phyloP scores from a whole-genome alignment of 2,329 filamentous ascomycete genomes.

The Pseudopyricularia cyperi region DNA sequence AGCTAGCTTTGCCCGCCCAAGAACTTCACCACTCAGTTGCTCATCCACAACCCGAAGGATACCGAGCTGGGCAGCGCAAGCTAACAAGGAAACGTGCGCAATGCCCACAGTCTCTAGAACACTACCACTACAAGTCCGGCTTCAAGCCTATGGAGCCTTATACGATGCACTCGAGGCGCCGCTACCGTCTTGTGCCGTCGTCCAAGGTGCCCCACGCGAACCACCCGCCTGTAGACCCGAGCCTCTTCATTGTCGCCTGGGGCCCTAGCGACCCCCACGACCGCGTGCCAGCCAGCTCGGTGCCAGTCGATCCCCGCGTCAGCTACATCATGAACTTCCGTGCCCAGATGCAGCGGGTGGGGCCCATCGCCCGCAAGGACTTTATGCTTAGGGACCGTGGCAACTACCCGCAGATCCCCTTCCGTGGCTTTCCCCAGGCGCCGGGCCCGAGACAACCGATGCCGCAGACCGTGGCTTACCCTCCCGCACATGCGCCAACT shows the following conservation, averaged over 20 bases:
- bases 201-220: conserved; percentile 56
- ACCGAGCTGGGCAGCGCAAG: neutral
- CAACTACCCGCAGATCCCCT: conserved; percentile 78
- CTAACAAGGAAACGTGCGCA: neutral
- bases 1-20: neutral
- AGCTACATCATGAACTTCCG: conserved; percentile 48
- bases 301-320: conserved; percentile 50
- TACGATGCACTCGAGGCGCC: conserved; percentile 65
- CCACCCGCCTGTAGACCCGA: conserved; percentile 51
- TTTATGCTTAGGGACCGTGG: conserved; percentile 85
- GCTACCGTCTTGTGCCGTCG: conserved; percentile 67
- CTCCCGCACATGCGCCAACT: conserved; percentile 34
- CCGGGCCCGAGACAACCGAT: conserved; percentile 35
- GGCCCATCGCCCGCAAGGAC: conserved; percentile 76
- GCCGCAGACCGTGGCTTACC: conserved; percentile 51
- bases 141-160: conserved; percentile 60
- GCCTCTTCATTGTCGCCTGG: conserved; percentile 87
- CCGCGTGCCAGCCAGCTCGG: conserved; percentile 54
- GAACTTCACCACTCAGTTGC: neutral
- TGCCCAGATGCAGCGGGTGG: conserved; percentile 56
- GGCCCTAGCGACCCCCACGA: conserved; percentile 62
- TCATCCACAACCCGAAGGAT: too few relatives aligned
- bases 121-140: conserved; percentile 70
- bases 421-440: conserved; percentile 38
- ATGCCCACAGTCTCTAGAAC: conserved; percentile 45